Evolutionary conservation across 306 rosid species (phyloP), one percentile per base, ranked within the genome.

Genomic region (Acmispon strigosus): DNA sequence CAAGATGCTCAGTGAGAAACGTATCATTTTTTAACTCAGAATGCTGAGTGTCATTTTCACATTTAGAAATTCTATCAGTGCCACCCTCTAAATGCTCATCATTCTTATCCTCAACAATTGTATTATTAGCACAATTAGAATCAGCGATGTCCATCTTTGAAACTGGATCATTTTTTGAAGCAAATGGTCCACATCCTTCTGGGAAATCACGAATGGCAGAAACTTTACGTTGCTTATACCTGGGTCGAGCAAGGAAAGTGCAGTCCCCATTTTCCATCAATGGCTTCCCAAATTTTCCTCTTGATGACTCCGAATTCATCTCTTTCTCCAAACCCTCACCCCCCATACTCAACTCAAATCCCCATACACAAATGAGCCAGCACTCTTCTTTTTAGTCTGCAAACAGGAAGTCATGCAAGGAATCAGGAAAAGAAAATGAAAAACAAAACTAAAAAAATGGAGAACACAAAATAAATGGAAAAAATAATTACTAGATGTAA

Each of bases 141-240:
- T 45, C 74, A 29, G 39, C 51, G 9, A 10, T 44, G 20, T 47
- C 64, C 27, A 74, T 44, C 7, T 34, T 45, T 20, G 48, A 67
- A 11, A 51, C 34, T 8, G 43, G 70, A 68, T 19, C 66, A 60
- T 59, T 74, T 53, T 45, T 62, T 8, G 56, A 69, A 56, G 49
- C 77, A 76, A 8, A 10, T 5, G 76, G 85, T 70, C 98, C 98
- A 82, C 98, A 94, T 8, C 84, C 90, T 1, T 72, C 82, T 1
- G 98, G 97, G 67, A 74, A 94, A 77, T 90, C 90, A 2, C 96
- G 97, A 81, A 83, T n/a, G 5, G 92, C 89, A 24, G 85, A 89
- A 69, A 85, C 73, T 70, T 48, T 77, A 12, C 86, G 88, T 45
- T 75, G 69, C 76, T 86, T 89, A 70, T 60, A 83, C 78, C 69